phyloP scores from a whole-genome alignment of 2,329 filamentous ascomycete species.

The Nakataea oryzae region DNA sequence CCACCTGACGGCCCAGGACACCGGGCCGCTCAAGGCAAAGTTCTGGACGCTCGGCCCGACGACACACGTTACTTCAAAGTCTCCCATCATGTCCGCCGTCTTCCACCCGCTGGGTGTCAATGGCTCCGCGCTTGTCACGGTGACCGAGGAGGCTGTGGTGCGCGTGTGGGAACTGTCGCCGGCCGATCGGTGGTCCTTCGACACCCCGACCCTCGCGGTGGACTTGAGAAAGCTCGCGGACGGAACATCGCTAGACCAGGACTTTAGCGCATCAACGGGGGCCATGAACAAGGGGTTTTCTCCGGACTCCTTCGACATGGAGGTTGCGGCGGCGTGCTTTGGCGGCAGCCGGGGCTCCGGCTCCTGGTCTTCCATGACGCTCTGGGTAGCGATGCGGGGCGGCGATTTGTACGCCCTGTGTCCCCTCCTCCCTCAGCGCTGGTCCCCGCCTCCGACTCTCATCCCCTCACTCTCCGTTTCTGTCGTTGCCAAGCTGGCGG shows the following conservation, averaged over 20 bases:
- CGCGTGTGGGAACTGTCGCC: slow-evolving; percentile 83
- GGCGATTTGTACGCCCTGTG: slow-evolving; percentile 92
- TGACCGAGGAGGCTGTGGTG: slow-evolving; percentile 80
- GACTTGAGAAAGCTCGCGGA: slow-evolving; percentile 85
- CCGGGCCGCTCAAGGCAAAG: slow-evolving; percentile 63
- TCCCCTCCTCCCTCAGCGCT: slow-evolving; percentile 77
- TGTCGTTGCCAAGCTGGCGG: slow-evolving; percentile 63
- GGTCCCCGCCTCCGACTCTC: slow-evolving; percentile 66
- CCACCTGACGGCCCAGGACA: slow-evolving; percentile 61
- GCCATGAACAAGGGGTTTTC: slow-evolving; percentile 75
- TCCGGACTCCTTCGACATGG: slow-evolving; percentile 84
- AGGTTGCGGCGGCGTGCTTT: slow-evolving; percentile 84
- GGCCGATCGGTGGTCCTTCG: slow-evolving; percentile 80
- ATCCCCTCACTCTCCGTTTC: slow-evolving; percentile 76
- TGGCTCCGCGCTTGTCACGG: slow-evolving; percentile 73
- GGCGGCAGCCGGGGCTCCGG: slow-evolving; percentile 47
- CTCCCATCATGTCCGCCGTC: slow-evolving; percentile 67
- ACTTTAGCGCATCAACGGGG: slow-evolving; percentile 67
- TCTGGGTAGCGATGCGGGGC: slow-evolving; percentile 92
- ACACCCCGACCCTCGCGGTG: slow-evolving; percentile 70
- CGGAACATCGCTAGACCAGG: slow-evolving; percentile 69
- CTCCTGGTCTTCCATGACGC: slow-evolving; percentile 91
- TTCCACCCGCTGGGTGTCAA: slow-evolving; percentile 90
- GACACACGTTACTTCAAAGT: slow-evolving; percentile 78
- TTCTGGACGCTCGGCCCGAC: slow-evolving; percentile 89